A percentile compares a stretch with the other conserved stretches of the same genome.
Evolutionary conservation across 129 eudicot genomes (phyloP).

Genomic region (Arctium minus): DNA sequence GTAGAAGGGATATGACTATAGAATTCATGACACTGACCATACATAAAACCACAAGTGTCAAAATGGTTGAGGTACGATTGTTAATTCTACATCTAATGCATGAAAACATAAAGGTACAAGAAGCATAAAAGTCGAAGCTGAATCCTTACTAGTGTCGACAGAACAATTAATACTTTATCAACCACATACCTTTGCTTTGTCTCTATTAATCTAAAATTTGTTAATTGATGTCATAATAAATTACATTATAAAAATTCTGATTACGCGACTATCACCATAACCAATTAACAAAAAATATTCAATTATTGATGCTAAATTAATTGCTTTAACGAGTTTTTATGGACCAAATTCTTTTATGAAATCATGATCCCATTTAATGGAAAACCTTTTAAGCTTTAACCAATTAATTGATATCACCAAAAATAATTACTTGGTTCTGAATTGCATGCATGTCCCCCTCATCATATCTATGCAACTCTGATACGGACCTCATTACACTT

Average conservation of each 20-base stretch:
- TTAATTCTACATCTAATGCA: too few relatives aligned
- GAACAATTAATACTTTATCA: background rate
- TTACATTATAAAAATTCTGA: background rate
- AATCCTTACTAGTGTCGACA: too few relatives aligned
- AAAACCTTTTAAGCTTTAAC: background rate
- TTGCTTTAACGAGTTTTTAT: background rate
- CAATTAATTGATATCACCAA: slow-evolving; percentile 2
- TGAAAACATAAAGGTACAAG: too few relatives aligned
- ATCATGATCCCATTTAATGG: slow-evolving; percentile 8
- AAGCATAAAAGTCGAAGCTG: too few relatives aligned
- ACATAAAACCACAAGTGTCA: too few relatives aligned
- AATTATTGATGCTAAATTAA: background rate
- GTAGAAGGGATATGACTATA: too few relatives aligned
- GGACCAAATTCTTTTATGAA: background rate
- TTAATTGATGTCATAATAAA: too few relatives aligned
- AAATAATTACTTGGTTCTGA: slow-evolving; percentile 15
- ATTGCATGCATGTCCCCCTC: slow-evolving; percentile 19
- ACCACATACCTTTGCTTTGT: background rate
- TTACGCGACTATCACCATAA: background rate
- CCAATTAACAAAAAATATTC: background rate
- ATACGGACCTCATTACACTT: slow-evolving; percentile 23
- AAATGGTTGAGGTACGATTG: too few relatives aligned
- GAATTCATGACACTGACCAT: too few relatives aligned
- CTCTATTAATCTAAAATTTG: background rate
- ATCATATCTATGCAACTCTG: slow-evolving; percentile 27